Conservation (phyloP, 2,329 filamentous ascomycete genomes). For the Pseudofabraea citricarpa region DNA sequence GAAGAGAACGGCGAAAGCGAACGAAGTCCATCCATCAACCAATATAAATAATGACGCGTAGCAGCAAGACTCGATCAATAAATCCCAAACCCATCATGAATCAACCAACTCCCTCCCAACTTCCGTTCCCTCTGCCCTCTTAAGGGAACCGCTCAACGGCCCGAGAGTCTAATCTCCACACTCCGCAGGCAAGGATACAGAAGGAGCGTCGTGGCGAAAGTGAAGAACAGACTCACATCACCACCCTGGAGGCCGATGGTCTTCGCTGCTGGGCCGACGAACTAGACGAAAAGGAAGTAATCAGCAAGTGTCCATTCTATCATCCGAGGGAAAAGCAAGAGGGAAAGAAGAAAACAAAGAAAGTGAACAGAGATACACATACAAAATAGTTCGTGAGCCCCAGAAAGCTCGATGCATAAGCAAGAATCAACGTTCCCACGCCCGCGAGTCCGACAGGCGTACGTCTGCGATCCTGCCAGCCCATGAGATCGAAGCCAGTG, state of each 20-base stretch:
- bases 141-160: too few species aligned
- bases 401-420: background rate
- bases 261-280: background rate
- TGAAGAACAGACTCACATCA: background rate
- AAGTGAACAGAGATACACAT: too few species aligned
- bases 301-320: background rate
- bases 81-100: too few species aligned
- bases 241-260: background rate
- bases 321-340: background rate
- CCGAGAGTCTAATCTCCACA: background rate
- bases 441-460: background rate
- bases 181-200: background rate
- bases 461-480: slow-evolving; percentile 1
- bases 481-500: background rate
- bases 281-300: background rate
- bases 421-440: background rate
- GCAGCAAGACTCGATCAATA: too few species aligned
- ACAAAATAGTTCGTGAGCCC: background rate
- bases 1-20: too few species aligned
- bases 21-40: too few species aligned
- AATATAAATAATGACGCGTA: too few species aligned
- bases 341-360: too few species aligned
- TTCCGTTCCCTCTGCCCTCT: too few species aligned
- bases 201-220: background rate
- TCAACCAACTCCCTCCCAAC: too few species aligned